Conservation (phyloP, 2,329 filamentous ascomycete genomes). For the Cladosporium oxysporum region DNA sequence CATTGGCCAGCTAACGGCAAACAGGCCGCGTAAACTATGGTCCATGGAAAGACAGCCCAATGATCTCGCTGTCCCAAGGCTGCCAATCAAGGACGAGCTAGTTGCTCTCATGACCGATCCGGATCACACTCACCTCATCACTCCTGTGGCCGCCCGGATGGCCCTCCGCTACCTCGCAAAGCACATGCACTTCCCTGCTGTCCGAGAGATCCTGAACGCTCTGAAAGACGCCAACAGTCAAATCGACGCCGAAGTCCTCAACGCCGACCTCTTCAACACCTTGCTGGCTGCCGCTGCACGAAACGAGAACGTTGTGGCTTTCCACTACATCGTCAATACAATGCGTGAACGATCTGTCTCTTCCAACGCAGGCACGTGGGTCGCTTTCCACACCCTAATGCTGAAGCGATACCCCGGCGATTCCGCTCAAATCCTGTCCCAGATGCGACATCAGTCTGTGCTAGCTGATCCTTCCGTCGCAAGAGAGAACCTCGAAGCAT, state of each 20-base stretch:
- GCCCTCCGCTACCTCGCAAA: slow-evolving; percentile 29
- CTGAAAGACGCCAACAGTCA: slow-evolving; percentile 23
- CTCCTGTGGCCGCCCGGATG: slow-evolving; percentile 23
- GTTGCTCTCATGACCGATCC: slow-evolving; percentile 1
- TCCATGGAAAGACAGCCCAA: not conserved
- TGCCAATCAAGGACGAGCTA: slow-evolving; percentile 6
- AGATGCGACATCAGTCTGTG: slow-evolving; percentile 31
- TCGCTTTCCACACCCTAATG: slow-evolving; percentile 27
- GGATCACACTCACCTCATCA: slow-evolving; percentile 12
- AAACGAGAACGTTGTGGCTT: slow-evolving; percentile 31
- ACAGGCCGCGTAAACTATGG: not conserved
- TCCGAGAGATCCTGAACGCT: slow-evolving; percentile 25
- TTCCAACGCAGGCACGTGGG: slow-evolving; percentile 31
- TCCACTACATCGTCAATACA: slow-evolving; percentile 28
- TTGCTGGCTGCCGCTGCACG: slow-evolving; percentile 29
- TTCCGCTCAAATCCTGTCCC: slow-evolving; percentile 21
- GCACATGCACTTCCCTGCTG: slow-evolving; percentile 24
- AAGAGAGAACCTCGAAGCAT: slow-evolving; percentile 17
- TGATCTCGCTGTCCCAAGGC: not conserved
- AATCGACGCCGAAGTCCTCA: slow-evolving; percentile 26
- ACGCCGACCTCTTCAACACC: slow-evolving; percentile 28
- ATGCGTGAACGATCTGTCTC: slow-evolving; percentile 28
- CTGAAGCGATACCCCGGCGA: slow-evolving; percentile 22
- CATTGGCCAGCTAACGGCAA: not conserved
- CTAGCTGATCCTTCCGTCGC: slow-evolving; percentile 23